Conservation (phyloP, 163 green algal species). For the Prototheca cutis region DNA sequence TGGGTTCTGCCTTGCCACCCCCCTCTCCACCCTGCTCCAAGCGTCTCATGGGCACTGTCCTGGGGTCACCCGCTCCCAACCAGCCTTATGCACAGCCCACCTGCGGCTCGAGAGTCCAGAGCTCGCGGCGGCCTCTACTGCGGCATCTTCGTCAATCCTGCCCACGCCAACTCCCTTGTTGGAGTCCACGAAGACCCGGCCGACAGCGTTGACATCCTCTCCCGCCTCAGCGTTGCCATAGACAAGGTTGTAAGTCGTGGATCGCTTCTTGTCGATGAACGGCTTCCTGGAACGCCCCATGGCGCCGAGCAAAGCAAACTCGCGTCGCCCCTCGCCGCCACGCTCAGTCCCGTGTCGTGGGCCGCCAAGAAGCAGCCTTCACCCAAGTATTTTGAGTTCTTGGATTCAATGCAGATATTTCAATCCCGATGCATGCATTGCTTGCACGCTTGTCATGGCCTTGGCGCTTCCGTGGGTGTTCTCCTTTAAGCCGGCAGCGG, state of each 20-base stretch:
- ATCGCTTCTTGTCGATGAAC: conserved; percentile 84
- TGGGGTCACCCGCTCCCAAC: too few relatives aligned
- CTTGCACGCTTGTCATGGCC: neutral
- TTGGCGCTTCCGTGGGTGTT: too few relatives aligned
- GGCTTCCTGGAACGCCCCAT: conserved; percentile 46
- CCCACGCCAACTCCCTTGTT: conserved; percentile 16
- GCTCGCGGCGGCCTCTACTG: conserved; percentile 8
- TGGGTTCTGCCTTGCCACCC: neutral
- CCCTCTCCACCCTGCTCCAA: neutral
- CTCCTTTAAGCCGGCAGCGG: too few relatives aligned
- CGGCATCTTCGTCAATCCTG: conserved; percentile 11
- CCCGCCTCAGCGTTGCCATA: conserved; percentile 37
- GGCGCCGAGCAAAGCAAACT: neutral
- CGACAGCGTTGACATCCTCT: conserved; percentile 19
- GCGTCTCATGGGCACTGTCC: too few relatives aligned
- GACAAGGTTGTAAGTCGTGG: conserved; percentile 71
- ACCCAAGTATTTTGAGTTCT: neutral
- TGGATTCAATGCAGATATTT: neutral
- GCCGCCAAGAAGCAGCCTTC: too few relatives aligned
- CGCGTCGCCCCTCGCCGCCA: too few relatives aligned
- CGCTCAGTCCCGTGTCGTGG: too few relatives aligned
- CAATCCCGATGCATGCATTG: neutral
- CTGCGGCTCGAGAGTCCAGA: conserved; percentile 2
- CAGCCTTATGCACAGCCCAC: conserved; percentile 6
- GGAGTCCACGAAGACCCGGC: conserved; percentile 16